Conservation (phyloP, 2,329 filamentous ascomycete species). For the Colletotrichum graminicola region DNA sequence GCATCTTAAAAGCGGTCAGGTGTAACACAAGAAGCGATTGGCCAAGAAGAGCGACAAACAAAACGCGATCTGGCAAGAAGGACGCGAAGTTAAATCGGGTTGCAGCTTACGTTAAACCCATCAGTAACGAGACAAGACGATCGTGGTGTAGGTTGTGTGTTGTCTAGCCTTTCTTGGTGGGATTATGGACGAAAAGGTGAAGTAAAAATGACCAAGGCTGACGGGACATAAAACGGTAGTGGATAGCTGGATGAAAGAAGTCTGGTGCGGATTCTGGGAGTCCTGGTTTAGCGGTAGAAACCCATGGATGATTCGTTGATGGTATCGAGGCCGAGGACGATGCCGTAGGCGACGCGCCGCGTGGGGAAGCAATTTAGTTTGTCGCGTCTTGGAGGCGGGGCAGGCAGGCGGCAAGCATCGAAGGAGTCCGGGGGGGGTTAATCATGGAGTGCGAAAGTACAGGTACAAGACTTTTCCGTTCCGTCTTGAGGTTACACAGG, state of each 20-base stretch:
- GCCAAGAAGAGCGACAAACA: background rate
- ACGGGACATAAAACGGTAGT: background rate
- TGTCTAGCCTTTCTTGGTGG: background rate
- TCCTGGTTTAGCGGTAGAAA: background rate
- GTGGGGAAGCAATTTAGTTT: constrained; percentile 24
- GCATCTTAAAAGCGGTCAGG: constrained; percentile 3
- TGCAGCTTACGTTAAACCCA: background rate
- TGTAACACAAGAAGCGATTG: constrained; percentile 1
- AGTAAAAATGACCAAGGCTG: background rate
- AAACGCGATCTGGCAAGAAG: too few relatives aligned
- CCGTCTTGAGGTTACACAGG: too few relatives aligned
- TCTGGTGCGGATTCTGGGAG: background rate
- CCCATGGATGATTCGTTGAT: background rate
- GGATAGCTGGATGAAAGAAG: background rate
- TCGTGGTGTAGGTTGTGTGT: background rate
- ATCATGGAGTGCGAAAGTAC: too few relatives aligned
- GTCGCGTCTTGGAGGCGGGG: constrained; percentile 26
- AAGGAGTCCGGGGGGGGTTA: background rate
- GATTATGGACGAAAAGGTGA: background rate
- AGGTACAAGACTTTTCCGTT: too few relatives aligned
- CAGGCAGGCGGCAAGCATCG: background rate
- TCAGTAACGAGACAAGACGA: background rate
- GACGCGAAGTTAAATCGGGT: too few relatives aligned
- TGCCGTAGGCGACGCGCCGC: constrained; percentile 1
- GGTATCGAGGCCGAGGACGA: background rate